phyloP scores from a whole-genome alignment of 768 basidiomycete genomes.

The Serendipita vermifera region DNA sequence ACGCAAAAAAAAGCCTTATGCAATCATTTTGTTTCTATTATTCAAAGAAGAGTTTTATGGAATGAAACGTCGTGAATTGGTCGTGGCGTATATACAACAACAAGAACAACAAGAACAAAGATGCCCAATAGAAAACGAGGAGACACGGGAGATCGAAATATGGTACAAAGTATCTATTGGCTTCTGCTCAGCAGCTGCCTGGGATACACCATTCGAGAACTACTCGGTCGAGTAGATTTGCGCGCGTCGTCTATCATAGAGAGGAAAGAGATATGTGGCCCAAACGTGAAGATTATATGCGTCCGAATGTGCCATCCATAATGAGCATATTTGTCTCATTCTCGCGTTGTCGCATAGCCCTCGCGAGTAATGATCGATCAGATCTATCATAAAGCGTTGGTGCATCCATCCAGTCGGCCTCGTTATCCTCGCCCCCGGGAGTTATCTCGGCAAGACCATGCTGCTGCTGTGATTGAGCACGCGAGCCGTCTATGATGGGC shows the following conservation, averaged over 20 bases:
- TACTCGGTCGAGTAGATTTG: no score
- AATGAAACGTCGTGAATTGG: slow-evolving; percentile 1
- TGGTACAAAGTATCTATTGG: not conserved
- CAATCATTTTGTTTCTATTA: not conserved
- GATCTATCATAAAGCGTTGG: no score
- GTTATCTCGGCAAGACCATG: no score
- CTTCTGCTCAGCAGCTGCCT: not conserved
- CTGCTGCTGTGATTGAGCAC: no score
- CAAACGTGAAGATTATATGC: no score
- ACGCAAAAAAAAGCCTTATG: not conserved
- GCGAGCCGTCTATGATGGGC: no score
- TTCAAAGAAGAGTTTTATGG: not conserved
- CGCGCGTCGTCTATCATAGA: not conserved
- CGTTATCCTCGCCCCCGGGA: no score
- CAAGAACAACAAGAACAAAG: not conserved
- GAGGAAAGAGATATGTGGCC: no score
- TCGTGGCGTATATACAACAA: not conserved
- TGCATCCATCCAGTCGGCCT: no score
- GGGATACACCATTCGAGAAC: no score
- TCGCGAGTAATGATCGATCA: slow-evolving; percentile 5
- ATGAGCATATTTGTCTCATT: not conserved
- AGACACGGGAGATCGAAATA: no score
- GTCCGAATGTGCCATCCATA: slow-evolving; percentile 6
- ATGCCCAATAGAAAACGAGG: not conserved
- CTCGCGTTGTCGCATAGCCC: slow-evolving; percentile 1